These are phyloP conservation scores for Ceriops tagal DNA, from an alignment of 345 rosid species.

Conservation along the genomic window DNA sequence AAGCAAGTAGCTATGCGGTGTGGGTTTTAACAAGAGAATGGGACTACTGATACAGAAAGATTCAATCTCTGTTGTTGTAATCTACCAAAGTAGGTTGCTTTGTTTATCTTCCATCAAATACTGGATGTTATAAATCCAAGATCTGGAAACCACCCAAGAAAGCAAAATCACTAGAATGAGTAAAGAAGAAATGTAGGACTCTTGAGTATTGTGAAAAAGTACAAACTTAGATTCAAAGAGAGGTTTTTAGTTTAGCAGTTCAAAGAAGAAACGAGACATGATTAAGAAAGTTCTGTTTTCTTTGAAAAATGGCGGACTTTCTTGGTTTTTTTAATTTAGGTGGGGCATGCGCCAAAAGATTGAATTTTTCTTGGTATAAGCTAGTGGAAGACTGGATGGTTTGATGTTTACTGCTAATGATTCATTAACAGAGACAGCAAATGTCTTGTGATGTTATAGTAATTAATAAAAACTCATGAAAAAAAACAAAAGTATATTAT, in stretches of 20 bases:
- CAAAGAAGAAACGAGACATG: background rate
- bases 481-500: too few species aligned
- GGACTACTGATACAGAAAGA: conserved; percentile 12
- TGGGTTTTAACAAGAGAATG: conserved; percentile 15
- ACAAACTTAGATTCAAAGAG: conserved; percentile 60
- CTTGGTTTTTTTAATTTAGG: background rate
- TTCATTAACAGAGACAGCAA: background rate
- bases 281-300: conserved; percentile 8
- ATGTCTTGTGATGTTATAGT: too few species aligned
- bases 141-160: conserved; percentile 52
- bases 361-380: background rate
- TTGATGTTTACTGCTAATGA: background rate
- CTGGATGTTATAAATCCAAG: conserved; percentile 37
- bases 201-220: conserved; percentile 1
- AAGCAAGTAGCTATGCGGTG: conserved; percentile 16
- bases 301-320: conserved; percentile 2
- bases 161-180: conserved; percentile 36
- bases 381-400: background rate
- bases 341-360: background rate
- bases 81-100: conserved; percentile 13
- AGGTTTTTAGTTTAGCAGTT: conserved; percentile 28
- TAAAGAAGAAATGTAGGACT: conserved; percentile 7
- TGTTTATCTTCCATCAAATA: conserved; percentile 7
- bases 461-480: too few species aligned
- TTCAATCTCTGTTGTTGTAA: conserved; percentile 15